These are phyloP conservation scores for Somion occarium DNA, from an alignment of 1,284 basidiomycete genomes.

Conservation along the genomic window DNA sequence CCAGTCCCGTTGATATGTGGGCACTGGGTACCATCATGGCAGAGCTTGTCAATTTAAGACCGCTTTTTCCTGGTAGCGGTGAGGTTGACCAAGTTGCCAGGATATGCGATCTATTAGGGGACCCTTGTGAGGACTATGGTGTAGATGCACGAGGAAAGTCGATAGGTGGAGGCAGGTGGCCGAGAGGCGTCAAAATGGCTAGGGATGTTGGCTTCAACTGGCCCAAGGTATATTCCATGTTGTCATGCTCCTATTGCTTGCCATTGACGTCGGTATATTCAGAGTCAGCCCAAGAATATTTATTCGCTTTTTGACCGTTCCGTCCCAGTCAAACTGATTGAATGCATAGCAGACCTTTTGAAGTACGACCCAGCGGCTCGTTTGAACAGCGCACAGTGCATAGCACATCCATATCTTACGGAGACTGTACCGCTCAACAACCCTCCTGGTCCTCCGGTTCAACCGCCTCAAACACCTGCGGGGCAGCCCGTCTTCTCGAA, in stretches of 20 bases:
- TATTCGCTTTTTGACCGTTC: conserved; percentile 74
- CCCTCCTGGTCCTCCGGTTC: conserved; percentile 53
- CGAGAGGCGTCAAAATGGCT: conserved; percentile 81
- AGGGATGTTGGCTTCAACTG: conserved; percentile 86
- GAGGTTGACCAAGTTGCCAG: conserved; percentile 92
- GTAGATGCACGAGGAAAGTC: conserved; percentile 64
- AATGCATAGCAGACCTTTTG: conserved; percentile 90
- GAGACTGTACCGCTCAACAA: conserved; percentile 66
- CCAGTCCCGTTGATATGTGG: conserved; percentile 99
- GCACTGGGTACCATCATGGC: conserved; percentile 98
- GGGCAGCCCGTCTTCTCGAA: conserved; percentile 27
- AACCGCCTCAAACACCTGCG: conserved; percentile 14
- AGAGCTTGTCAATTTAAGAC: conserved; percentile 92
- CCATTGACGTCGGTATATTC: conserved; percentile 6
- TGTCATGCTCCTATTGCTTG: conserved; percentile 12
- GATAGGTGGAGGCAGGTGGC: conserved; percentile 88
- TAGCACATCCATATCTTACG: conserved; percentile 85
- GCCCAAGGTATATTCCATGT: conserved; percentile 60
- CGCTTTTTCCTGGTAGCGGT: conserved; percentile 95
- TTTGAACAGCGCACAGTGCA: conserved; percentile 81
- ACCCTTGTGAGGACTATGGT: conserved; percentile 84
- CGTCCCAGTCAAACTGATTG: conserved; percentile 78
- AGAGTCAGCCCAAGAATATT: conserved; percentile 79
- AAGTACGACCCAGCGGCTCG: conserved; percentile 89
- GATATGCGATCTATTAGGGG: conserved; percentile 91